phyloP scores from a whole-genome alignment of 352 stramenopile species.

The Lagenidium giganteum region DNA sequence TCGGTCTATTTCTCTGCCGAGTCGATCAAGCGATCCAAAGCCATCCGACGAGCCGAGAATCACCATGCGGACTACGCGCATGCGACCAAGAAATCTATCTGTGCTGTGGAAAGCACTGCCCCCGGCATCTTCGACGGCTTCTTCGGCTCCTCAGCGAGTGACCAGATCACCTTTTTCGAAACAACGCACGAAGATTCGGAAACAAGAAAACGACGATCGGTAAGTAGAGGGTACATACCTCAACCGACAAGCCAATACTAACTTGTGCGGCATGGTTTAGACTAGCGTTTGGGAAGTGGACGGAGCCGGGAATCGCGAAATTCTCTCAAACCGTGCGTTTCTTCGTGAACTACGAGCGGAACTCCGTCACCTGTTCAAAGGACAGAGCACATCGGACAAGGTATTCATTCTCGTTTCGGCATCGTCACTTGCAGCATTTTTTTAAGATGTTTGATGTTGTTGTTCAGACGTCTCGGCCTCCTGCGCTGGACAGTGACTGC shows the following conservation, averaged over 20 bases:
- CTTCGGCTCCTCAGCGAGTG: constrained; percentile 34
- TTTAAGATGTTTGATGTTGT: too few relatives aligned
- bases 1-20: constrained; percentile 54
- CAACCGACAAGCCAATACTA: too few relatives aligned
- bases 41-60: constrained; percentile 21
- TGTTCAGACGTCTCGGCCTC: too few relatives aligned
- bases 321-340: constrained; percentile 56
- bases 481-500: constrained; percentile 57
- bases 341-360: constrained; percentile 57
- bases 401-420: too few relatives aligned
- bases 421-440: too few relatives aligned
- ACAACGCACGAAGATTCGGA: too few relatives aligned
- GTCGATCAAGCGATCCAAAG: constrained; percentile 36
- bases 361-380: constrained; percentile 53
- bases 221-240: constrained; percentile 18
- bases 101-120: constrained; percentile 9
- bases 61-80: constrained; percentile 59
- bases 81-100: constrained; percentile 37
- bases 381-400: too few relatives aligned
- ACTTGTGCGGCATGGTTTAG: constrained; percentile 15
- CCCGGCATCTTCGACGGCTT: constrained; percentile 61
- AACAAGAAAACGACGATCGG: constrained; percentile 24
- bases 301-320: constrained; percentile 45
- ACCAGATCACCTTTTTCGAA: constrained; percentile 68
- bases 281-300: constrained; percentile 75